phyloP scores from a whole-genome alignment of 2,329 filamentous ascomycete species.

The Aspergillus pseudoviridinutans region DNA sequence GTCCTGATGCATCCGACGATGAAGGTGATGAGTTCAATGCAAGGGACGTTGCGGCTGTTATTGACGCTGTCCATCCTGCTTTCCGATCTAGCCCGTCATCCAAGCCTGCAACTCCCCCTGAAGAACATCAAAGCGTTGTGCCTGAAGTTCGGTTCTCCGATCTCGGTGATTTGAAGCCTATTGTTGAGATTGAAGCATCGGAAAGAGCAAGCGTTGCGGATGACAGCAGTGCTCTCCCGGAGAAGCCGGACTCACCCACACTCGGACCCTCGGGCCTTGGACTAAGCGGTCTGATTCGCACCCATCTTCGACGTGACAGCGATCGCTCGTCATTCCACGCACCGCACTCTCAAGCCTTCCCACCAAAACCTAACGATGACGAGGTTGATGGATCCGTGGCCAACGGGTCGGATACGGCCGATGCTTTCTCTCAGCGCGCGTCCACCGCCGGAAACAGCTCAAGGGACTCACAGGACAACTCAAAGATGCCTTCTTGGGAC shows the following conservation, averaged over 20 bases:
- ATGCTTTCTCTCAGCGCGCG: neutral
- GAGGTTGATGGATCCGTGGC: conserved; percentile 5
- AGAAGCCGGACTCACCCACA: conserved; percentile 68
- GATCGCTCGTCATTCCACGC: conserved; percentile 76
- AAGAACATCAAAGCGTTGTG: conserved; percentile 28
- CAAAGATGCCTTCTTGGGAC: conserved; percentile 41
- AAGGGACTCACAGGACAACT: neutral
- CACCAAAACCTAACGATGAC: conserved; percentile 28
- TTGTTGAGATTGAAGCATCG: conserved; percentile 29
- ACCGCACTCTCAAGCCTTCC: conserved; percentile 38
- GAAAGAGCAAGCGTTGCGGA: conserved; percentile 7
- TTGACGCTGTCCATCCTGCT: conserved; percentile 35
- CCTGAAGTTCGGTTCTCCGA: conserved; percentile 37
- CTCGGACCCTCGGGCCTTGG: conserved; percentile 62
- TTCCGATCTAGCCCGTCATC: conserved; percentile 33
- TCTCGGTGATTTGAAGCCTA: conserved; percentile 38
- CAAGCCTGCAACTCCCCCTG: conserved; percentile 24
- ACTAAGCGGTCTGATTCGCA: conserved; percentile 74
- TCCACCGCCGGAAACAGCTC: neutral
- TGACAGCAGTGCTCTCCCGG: conserved; percentile 13
- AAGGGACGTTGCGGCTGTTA: conserved; percentile 21
- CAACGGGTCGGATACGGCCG: neutral
- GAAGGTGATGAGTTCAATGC: conserved; percentile 26
- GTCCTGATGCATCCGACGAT: conserved; percentile 38
- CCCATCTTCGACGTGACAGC: conserved; percentile 79